Evolutionary conservation across 257 asterid species (phyloP), one percentile per base, ranked within the genome.

Genomic region (Gynochthodes officinalis): DNA sequence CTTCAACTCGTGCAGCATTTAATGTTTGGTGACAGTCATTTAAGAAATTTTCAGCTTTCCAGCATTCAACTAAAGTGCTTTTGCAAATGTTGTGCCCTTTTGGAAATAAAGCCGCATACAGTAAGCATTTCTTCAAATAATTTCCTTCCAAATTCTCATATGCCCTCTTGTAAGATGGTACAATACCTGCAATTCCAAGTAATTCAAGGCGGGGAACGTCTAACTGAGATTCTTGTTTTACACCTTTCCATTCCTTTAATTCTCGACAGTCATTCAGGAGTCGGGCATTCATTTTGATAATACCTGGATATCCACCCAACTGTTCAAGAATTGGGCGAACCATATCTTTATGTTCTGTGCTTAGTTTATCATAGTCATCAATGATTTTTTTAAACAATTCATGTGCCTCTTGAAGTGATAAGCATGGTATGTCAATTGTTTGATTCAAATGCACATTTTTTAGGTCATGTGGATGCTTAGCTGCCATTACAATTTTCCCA

Each of bases 1-100:
- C 67, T 5, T 21, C 28, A 0, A 0, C 5, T 33, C 48, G 46
- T 4, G 44, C 25, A 0, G 0, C 1, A 0, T 7, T 1, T 0
- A 62, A 33, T 5, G 27, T 62, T 33, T 23, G 57, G n/a, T 11
- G 0, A 35, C 7, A 8, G 19, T 18, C 0, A 0, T 13, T 5
- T 0, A 63, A 39, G 46, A 63, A 37, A 1, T n/a, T 4, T 10
- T 35, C 19, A 37, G 68, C 49, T 37, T 63, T 39, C 68, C 68
- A 63, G 11, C 68, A 63, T 39, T 63, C 68, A 4, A 63, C 16
- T 19, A 63, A 3, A 39, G 4, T 19, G 5, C 2, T 1, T 1
- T 1, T 23, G 30, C 14, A 50, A 63, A 63, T 63, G 18, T 19
- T 13, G 23, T 35, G 13, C 9, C 2, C 8, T 0, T 8, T 7